These are phyloP conservation scores for Vanrija humicola DNA, from an alignment of 1,284 basidiomycete genomes.

Conservation along the genomic window DNA sequence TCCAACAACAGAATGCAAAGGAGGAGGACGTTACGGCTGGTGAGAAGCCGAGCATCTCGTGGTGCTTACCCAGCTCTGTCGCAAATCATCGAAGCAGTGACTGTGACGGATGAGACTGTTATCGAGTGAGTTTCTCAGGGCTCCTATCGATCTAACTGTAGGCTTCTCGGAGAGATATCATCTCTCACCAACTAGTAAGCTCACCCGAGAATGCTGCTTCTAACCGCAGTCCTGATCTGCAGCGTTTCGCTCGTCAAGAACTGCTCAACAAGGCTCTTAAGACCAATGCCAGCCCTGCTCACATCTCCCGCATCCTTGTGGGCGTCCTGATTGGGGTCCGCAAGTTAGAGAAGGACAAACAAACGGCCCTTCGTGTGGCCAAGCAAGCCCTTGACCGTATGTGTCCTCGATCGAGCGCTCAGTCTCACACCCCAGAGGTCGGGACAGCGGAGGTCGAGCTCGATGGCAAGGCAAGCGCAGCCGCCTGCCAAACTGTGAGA, in stretches of 20 bases:
- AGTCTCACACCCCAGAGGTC: constrained; percentile 1
- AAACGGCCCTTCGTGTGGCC: neutral
- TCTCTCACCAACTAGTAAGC: neutral
- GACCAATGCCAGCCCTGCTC: neutral
- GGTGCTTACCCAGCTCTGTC: neutral
- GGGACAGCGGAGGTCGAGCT: neutral
- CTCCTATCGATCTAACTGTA: neutral
- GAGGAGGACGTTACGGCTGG: constrained; percentile 1
- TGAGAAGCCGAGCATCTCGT: neutral
- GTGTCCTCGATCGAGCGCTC: neutral
- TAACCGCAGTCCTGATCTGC: constrained; percentile 8
- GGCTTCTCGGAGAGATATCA: constrained; percentile 5
- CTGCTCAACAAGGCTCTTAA: neutral
- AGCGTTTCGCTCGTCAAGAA: neutral
- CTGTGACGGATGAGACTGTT: constrained; percentile 3
- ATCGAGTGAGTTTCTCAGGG: neutral
- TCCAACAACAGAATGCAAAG: constrained; percentile 2
- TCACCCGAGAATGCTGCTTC: neutral
- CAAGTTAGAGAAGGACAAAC: neutral
- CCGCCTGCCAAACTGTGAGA: constrained; percentile 11
- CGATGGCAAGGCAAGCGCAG: neutral
- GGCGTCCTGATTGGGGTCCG: constrained; percentile 3
- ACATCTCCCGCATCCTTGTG: constrained; percentile 1
- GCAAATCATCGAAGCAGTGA: neutral
- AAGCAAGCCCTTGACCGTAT: constrained; percentile 4